These are phyloP conservation scores for Sarocladium strictum DNA, from an alignment of 2,329 filamentous ascomycete genomes.

Conservation along the genomic window DNA sequence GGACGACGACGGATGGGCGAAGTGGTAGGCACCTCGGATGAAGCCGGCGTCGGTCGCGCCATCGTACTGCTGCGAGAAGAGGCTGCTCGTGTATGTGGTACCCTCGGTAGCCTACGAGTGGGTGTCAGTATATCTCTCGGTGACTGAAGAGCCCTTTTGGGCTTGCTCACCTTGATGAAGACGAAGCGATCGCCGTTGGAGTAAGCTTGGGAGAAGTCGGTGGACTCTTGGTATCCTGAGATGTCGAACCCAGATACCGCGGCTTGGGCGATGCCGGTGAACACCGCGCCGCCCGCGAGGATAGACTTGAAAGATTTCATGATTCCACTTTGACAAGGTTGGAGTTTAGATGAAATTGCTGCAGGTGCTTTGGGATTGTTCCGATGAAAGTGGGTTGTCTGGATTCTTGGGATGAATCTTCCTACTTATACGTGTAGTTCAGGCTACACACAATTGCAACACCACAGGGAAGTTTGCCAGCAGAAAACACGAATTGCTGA, in stretches of 20 bases:
- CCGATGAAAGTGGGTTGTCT: no score
- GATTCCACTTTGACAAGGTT: neutral
- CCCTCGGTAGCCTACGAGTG: slow-evolving; percentile 53
- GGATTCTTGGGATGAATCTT: no score
- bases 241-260: slow-evolving; percentile 34
- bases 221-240: slow-evolving; percentile 30
- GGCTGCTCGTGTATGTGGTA: slow-evolving; percentile 34
- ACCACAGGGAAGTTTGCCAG: neutral
- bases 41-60: slow-evolving; percentile 44
- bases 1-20: slow-evolving; percentile 39
- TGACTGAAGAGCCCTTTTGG: no score
- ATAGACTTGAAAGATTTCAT: slow-evolving; percentile 13
- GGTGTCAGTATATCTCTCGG: no score
- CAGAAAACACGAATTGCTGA: neutral
- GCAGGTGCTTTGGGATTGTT: no score
- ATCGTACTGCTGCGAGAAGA: slow-evolving; percentile 41
- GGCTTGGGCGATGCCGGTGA: slow-evolving; percentile 9
- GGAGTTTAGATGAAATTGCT: neutral
- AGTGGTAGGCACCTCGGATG: slow-evolving; percentile 51
- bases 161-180: slow-evolving; percentile 32
- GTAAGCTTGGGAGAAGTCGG: slow-evolving; percentile 31
- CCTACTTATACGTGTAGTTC: no score
- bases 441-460: no score
- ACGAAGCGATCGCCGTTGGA: slow-evolving; percentile 33
- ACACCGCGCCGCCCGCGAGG: neutral